Conservation (phyloP, 805 yeast species). For the Yamadazyma insecticola region DNA sequence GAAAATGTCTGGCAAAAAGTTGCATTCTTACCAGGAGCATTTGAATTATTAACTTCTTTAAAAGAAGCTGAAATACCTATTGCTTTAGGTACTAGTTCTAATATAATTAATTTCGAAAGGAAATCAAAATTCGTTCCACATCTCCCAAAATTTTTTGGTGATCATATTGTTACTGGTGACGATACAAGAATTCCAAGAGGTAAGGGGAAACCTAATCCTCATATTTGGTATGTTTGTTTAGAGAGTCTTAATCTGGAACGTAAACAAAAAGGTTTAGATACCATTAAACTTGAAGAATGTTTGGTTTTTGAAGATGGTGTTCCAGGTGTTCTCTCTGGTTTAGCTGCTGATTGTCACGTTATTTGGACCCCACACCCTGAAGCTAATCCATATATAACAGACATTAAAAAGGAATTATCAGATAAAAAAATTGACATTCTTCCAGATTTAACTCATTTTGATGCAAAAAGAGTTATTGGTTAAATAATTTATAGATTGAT, state of each 20-base stretch:
- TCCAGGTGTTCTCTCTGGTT: conserved; percentile 85
- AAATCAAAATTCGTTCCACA: conserved; percentile 69
- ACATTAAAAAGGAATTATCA: conserved; percentile 35
- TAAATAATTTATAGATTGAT: too few species aligned
- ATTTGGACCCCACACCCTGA: conserved; percentile 91
- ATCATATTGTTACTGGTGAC: conserved; percentile 81
- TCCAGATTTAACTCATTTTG: conserved; percentile 48
- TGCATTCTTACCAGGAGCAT: conserved; percentile 79
- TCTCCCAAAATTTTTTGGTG: conserved; percentile 60
- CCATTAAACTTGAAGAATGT: conserved; percentile 71
- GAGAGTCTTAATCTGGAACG: conserved; percentile 59
- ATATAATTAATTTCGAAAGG: conserved; percentile 50
- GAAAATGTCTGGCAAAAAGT: conserved; percentile 58
- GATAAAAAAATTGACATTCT: conserved; percentile 49
- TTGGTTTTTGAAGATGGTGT: conserved; percentile 93
- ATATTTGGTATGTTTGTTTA: conserved; percentile 84
- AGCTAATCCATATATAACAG: conserved; percentile 36
- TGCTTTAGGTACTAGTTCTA: conserved; percentile 88
- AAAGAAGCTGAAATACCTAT: conserved; percentile 58
- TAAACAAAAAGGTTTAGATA: conserved; percentile 31
- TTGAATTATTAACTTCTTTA: conserved; percentile 57
- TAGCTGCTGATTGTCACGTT: conserved; percentile 78
- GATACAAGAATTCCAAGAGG: conserved; percentile 79
- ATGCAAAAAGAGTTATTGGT: too few species aligned
- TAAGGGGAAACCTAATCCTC: conserved; percentile 90